Percentiles rank a stretch among this genome's conserved stretches.
Evolutionary conservation across 129 eudicot genomes (phyloP).

Genomic region (Tagetes erecta): DNA sequence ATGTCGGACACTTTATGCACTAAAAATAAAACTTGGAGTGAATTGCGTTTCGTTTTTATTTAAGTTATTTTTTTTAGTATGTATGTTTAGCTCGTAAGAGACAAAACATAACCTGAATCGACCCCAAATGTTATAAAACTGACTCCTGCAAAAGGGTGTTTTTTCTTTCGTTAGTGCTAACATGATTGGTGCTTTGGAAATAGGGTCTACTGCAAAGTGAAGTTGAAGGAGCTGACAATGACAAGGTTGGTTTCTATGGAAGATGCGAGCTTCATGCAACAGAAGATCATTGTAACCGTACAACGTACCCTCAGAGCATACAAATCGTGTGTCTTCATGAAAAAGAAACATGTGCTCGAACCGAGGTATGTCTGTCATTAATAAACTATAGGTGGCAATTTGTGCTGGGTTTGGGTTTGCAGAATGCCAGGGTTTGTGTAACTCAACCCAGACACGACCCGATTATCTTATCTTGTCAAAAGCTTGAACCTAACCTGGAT

Average conservation of each 20-base stretch:
- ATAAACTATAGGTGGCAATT: background rate
- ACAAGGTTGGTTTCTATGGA: conserved; percentile 58
- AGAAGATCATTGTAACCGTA: conserved; percentile 17
- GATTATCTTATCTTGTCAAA: background rate
- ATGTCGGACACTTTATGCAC: background rate
- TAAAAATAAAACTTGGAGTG: background rate
- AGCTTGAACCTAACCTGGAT: background rate
- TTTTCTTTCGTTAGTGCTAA: conserved; percentile 13
- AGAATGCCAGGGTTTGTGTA: background rate
- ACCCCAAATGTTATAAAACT: background rate
- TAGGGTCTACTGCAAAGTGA: conserved; percentile 68
- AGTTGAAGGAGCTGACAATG: conserved; percentile 52
- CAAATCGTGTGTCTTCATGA: conserved; percentile 25
- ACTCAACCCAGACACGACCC: background rate
- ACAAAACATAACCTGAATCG: background rate
- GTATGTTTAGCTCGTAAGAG: background rate
- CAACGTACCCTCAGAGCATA: conserved; percentile 22
- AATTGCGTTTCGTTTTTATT: background rate
- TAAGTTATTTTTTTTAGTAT: background rate
- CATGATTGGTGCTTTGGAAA: conserved; percentile 20
- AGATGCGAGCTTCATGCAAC: conserved; percentile 62
- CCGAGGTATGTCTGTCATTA: conserved; percentile 47
- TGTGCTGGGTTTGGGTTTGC: background rate
- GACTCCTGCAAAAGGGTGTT: background rate
- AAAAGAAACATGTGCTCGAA: conserved; percentile 65